phyloP scores from a whole-genome alignment of 345 rosid species.

The Linum trigynum region DNA sequence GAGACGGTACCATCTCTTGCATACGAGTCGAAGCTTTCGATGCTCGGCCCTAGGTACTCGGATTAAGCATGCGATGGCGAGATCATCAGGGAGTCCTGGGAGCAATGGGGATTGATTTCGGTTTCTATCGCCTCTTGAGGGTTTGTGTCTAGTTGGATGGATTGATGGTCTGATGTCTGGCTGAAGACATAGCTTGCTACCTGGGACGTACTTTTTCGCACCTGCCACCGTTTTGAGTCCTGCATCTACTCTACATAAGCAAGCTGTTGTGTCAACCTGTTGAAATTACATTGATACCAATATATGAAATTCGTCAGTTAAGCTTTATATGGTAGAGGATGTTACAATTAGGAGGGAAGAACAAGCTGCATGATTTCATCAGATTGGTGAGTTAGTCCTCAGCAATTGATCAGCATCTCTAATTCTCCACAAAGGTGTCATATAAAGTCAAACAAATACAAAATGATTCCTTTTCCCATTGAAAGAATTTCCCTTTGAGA shows the following conservation, averaged over 20 bases:
- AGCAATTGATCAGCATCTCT: background rate
- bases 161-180: conserved; percentile 66
- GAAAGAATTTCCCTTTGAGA: too few species aligned
- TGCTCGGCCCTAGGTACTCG: conserved; percentile 60
- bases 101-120: conserved; percentile 58
- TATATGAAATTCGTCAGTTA: too few species aligned
- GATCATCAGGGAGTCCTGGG: conserved; percentile 76
- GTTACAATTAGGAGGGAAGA: background rate
- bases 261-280: conserved; percentile 73
- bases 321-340: too few species aligned
- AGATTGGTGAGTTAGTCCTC: too few species aligned
- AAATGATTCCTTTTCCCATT: too few species aligned
- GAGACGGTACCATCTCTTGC: conserved; percentile 71
- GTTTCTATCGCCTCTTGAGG: conserved; percentile 48
- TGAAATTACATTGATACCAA: conserved; percentile 5
- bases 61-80: conserved; percentile 73
- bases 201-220: conserved; percentile 58
- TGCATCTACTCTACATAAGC: conserved; percentile 68
- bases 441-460: too few species aligned
- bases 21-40: conserved; percentile 57
- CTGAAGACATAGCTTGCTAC: conserved; percentile 58
- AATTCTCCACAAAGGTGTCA: background rate
- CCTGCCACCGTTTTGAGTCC: conserved; percentile 69
- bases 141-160: conserved; percentile 54
- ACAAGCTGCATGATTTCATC: too few species aligned